phyloP scores from a whole-genome alignment of 208 protist genomes.

The Trypanosoma rangeli region DNA sequence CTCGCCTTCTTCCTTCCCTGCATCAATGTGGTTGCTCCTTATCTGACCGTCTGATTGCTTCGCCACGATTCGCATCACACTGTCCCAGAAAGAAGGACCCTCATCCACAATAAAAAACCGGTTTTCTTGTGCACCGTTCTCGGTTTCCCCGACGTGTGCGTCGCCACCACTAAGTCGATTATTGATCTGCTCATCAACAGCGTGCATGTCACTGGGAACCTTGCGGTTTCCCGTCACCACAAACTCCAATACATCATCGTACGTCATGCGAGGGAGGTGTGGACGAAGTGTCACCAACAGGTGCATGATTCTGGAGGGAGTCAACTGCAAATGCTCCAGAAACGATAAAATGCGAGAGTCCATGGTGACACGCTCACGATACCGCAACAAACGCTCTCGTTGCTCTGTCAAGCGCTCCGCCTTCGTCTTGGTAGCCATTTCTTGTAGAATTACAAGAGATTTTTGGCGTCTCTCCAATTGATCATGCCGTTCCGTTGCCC shows the following conservation, averaged over 20 bases:
- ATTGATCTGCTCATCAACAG: constrained; percentile 12
- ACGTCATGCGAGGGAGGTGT: constrained; percentile 45
- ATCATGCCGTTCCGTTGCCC: constrained; percentile 18
- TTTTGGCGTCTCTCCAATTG: constrained; percentile 31
- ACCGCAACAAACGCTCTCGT: constrained; percentile 26
- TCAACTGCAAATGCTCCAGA: constrained; percentile 56
- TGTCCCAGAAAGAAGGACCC: constrained; percentile 29
- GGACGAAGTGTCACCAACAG: constrained; percentile 34
- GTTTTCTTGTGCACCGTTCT: not conserved
- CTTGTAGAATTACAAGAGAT: constrained; percentile 29
- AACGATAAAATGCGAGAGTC: constrained; percentile 54
- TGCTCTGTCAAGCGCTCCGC: constrained; percentile 32
- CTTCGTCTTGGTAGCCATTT: constrained; percentile 21
- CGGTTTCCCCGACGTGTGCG: not conserved
- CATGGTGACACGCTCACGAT: constrained; percentile 34
- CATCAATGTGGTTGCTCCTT: not conserved
- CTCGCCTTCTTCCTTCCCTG: constrained; percentile 3
- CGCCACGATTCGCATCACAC: constrained; percentile 24
- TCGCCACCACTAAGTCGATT: not conserved
- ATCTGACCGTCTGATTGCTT: not conserved
- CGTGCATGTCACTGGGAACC: constrained; percentile 69
- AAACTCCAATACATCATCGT: constrained; percentile 79
- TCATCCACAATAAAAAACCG: constrained; percentile 22
- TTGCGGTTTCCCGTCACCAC: constrained; percentile 59
- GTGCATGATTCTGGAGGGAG: constrained; percentile 46